Evolutionary conservation across 805 yeast genomes (phyloP), one percentile per base, ranked within the genome.

Genomic region (Cyberlindnera euphorbiiphila): DNA sequence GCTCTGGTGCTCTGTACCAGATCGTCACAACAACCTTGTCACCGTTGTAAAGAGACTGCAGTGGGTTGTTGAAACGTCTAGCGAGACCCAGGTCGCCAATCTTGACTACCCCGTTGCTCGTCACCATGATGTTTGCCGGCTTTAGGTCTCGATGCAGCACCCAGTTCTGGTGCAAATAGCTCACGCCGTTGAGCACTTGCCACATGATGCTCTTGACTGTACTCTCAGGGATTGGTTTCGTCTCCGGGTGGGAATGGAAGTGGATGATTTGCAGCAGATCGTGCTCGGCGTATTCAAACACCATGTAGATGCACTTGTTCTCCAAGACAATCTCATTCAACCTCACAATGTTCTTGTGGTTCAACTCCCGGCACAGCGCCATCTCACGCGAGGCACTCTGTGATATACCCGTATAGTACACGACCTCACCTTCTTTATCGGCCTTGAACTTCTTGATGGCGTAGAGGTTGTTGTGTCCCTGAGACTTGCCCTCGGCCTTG

Each of bases 51-150:
- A 89, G 66, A 15, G 93, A 78, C 54, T 89, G 97, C 27, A 89
- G 60, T 22, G 94, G 91, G 52, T 87, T 85, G 47, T 81, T 82
- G 63, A 88, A 89, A 51, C 84, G 77, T 42, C 98, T 70, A 0
- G 96, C 96, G 24, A 89, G 66, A 2, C 98, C 98, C 49, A 89
- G 69, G 64, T 91, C 98, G 16, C 98, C 98, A 43, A 91, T 89
- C 60, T 93, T 93, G 14, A 91, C 93, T n/a, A 79, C 77, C 0
- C 98, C 98, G 41, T 74, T 77, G 8, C 80, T 72, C 0, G 96
- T 78, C 0, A 91, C 95, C 98, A 91, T 93, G 47, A 93, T 91
- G 62, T 91, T 91, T 2, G 98, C 98, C 1, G 99, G 99, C 54
- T 93, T 93, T 46, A 93, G 70, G 62, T 93, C 99, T 45, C 99